Evolutionary conservation across 352 stramenopile species (phyloP).

Genomic region (Pythium grandisporangium): DNA sequence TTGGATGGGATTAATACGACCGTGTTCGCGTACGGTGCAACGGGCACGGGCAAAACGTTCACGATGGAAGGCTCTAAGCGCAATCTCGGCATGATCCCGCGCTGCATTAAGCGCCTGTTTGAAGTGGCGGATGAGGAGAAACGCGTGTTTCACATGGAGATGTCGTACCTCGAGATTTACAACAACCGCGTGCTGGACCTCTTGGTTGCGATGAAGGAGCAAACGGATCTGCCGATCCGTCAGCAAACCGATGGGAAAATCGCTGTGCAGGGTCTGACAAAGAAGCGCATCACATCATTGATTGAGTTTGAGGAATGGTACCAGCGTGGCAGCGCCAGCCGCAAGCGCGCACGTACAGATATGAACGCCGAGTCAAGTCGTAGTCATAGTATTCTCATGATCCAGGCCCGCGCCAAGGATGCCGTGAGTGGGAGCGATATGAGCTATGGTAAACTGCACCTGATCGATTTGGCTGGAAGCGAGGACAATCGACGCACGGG

Average conservation of each 20-base stretch:
- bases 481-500: conserved; percentile 24
- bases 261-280: conserved; percentile 20
- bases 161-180: conserved; percentile 85
- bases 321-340: conserved; percentile 11
- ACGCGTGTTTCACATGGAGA: conserved; percentile 16
- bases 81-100: conserved; percentile 40
- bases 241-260: conserved; percentile 26
- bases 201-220: conserved; percentile 20
- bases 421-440: conserved; percentile 1
- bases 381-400: conserved; percentile 76
- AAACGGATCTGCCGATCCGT: conserved; percentile 21
- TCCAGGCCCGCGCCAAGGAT: conserved; percentile 23
- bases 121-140: conserved; percentile 16
- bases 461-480: conserved; percentile 33
- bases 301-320: conserved; percentile 25
- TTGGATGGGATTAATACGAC: conserved; percentile 36
- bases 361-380: conserved; percentile 63
- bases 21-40: conserved; percentile 50
- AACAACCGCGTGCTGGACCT: conserved; percentile 84
- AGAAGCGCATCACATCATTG: conserved; percentile 16
- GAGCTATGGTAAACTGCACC: conserved; percentile 20
- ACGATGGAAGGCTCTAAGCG: conserved; percentile 49
- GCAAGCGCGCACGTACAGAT: conserved; percentile 28
- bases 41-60: conserved; percentile 56
- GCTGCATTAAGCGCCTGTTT: conserved; percentile 34